Base-by-base conservation (phyloP, 169 alveolate genomes). In the Eimeria mitis region DNA sequence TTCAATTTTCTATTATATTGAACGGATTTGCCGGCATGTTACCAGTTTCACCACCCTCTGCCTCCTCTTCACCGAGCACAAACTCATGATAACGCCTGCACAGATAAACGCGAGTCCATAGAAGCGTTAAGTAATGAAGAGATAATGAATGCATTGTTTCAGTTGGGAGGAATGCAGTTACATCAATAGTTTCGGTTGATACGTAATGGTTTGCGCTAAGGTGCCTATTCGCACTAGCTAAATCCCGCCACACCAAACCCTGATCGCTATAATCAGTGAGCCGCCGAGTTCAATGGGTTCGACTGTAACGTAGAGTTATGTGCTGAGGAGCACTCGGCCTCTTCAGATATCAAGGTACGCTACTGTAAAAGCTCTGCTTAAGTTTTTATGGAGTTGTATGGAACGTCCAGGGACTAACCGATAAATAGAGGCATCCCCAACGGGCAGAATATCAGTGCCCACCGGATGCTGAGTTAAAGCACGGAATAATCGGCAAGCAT, bases 31-130 rank as follows among this genome's bases (percentile, higher is more conserved):
- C 61, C 31, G 47, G 19, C 42, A 40, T 16, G 52, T 42, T 63
- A 87, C 94, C 94, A 76, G 84, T 61, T 87, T 87, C 52, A 87
- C 83, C 68, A 87, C 94, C 54, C 83, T 61, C n/a, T 87, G 94
- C 59, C 94, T 87, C 68, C 94, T 87, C 47, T 87, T 87, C 65
- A 87, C 75, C 49, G 94, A 87, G 47, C 94, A 87, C 83, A 87
- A 65, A 28, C 94, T 87, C 94, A 87, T 87, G 94, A 87, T 87
- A 21, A 87, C 94, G 34, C 94, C 94, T 87, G 94, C 81, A 13
- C 44, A 65, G 25, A 65, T 14, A 42, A 21, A n/a, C 63, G 37
- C 56, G 47, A 19, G 52, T n/a, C 8, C 3, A 16, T 5, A 49
- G 31, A 47, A 76, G 87, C 87, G 19, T 49, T 1, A 42, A 34